phyloP scores from a whole-genome alignment of 2,329 filamentous ascomycete species.

The Penicillium sp. region DNA sequence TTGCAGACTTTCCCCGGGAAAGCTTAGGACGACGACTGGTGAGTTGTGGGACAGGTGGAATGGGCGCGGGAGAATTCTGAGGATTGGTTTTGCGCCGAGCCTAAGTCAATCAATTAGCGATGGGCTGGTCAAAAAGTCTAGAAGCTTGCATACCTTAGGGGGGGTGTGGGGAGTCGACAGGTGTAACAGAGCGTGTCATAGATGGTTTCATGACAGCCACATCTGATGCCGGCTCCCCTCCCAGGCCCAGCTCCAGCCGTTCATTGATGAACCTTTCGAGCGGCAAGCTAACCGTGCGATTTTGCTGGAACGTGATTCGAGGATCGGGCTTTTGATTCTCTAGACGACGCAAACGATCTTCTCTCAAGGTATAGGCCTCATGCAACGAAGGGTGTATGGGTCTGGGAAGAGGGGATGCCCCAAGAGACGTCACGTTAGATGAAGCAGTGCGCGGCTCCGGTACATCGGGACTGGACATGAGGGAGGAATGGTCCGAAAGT shows the following conservation, averaged over 20 bases:
- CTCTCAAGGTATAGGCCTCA: slow-evolving; percentile 32
- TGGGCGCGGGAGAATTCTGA: slow-evolving; percentile 3
- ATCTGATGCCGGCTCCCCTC: slow-evolving; percentile 16
- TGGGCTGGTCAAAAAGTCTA: not conserved
- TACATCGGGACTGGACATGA: slow-evolving; percentile 32
- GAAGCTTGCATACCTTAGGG: not conserved
- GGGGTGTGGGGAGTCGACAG: slow-evolving; percentile 21
- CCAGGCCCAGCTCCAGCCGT: slow-evolving; percentile 31
- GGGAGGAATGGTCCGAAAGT: slow-evolving; percentile 33
- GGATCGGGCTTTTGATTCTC: slow-evolving; percentile 27
- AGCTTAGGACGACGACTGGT: slow-evolving; percentile 15
- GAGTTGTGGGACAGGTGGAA: slow-evolving; percentile 4
- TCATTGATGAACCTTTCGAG: slow-evolving; percentile 44
- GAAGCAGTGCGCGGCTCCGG: slow-evolving; percentile 29
- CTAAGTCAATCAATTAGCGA: not conserved
- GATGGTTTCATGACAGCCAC: slow-evolving; percentile 8
- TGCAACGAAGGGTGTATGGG: slow-evolving; percentile 19
- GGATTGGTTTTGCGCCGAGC: not conserved
- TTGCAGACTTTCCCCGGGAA: slow-evolving; percentile 20
- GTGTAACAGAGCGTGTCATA: slow-evolving; percentile 25
- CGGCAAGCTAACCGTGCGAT: slow-evolving; percentile 37
- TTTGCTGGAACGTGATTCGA: slow-evolving; percentile 28
- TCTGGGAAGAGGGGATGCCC: slow-evolving; percentile 23
- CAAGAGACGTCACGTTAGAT: slow-evolving; percentile 27
- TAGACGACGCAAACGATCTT: slow-evolving; percentile 31